Evolutionary conservation across 1,284 basidiomycete species (phyloP), one percentile per base, ranked within the genome.

Genomic region (Volvariella surrecta): DNA sequence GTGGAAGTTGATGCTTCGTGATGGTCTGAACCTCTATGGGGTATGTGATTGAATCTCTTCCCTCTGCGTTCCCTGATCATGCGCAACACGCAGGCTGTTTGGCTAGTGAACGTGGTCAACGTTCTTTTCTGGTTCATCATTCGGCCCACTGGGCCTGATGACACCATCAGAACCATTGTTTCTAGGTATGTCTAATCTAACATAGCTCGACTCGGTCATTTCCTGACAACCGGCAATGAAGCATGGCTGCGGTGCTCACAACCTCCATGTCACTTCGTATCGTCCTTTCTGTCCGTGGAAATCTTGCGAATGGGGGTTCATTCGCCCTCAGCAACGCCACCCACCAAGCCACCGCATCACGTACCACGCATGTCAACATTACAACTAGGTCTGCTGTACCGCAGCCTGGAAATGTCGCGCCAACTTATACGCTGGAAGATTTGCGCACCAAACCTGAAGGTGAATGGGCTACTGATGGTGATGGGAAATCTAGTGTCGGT

Each of bases 1-100:
- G 35, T 89, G 86, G 86, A 86, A 87, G 55, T 70, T 89, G 51
- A 88, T 88, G 84, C 82, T 89, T 48, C 82, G 86, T 48, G 86
- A 89, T 57, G 83, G 84, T 8, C 76, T 89, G 50, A 89, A 88
- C 63, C 74, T 89, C 45, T 89, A 89, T 55, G 82, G 73, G 44
- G 79, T 79, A 59, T 51, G 74, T 50, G 30, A 21, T 37, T 35
- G 28, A 40, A 43, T 40, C 37, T 19, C 37, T 30, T n/a, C n/a
- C n/a, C n/a, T n/a, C n/a, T 31, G 20, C 24, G 34, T 17, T 42
- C 30, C 39, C 44, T 48, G 42, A 35, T n/a, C n/a, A n/a, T n/a
- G 43, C 40, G 32, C 38, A 37, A 20, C 18, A 40, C 32, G 39
- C 50, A 78, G 75, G 71, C 85, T 21, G 73, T 89, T 59, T 82